These are phyloP conservation scores for Aureobasidium melanogenum DNA, from an alignment of 2,329 filamentous ascomycete genomes.

Conservation along the genomic window DNA sequence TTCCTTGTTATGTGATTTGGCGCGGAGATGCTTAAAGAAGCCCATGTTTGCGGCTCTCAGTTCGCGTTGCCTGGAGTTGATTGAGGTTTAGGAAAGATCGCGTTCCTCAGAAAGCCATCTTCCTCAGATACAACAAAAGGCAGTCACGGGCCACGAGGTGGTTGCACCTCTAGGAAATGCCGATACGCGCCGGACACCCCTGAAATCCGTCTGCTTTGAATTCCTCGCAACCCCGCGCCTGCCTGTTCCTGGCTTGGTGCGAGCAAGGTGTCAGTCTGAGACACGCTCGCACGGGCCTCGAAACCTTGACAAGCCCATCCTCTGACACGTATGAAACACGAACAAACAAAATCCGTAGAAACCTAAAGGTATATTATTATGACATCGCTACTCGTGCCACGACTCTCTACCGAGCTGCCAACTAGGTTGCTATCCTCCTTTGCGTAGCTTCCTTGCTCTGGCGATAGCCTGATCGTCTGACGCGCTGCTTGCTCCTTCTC, in stretches of 20 bases:
- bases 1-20: slow-evolving; percentile 33
- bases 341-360: not conserved
- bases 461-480: slow-evolving; percentile 1
- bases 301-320: not conserved
- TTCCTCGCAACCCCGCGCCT: not conserved
- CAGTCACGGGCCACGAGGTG: slow-evolving; percentile 6
- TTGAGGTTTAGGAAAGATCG: slow-evolving; percentile 3
- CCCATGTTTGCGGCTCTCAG: slow-evolving; percentile 29
- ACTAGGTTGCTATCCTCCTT: not conserved
- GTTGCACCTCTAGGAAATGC: not conserved
- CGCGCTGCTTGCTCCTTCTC: not conserved
- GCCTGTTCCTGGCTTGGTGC: not conserved
- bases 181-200: not conserved
- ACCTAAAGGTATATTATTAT: not conserved
- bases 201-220: slow-evolving; percentile 1
- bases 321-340: slow-evolving; percentile 2
- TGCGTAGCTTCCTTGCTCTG: not conserved
- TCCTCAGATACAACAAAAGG: not conserved
- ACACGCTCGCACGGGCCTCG: not conserved
- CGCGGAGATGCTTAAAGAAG: slow-evolving; percentile 41
- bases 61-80: not conserved
- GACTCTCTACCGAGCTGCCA: not conserved
- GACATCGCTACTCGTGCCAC: not conserved
- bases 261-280: not conserved
- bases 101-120: not conserved